These are phyloP conservation scores for Populus nigra DNA, from an alignment of 345 rosid genomes.

Conservation along the genomic window DNA sequence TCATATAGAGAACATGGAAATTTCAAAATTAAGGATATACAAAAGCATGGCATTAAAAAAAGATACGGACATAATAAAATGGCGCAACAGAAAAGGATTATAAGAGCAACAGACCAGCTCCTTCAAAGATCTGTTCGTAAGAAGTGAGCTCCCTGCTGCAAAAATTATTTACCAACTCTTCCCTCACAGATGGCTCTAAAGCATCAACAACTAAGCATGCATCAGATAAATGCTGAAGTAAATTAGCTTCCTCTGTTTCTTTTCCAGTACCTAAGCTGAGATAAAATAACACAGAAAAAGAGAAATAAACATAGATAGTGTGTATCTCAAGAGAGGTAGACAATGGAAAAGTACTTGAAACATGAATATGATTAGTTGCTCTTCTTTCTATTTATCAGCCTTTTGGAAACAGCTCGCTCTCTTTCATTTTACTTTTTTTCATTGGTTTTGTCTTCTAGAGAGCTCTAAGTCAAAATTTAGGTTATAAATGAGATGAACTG, in stretches of 20 bases:
- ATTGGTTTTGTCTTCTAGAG: background rate
- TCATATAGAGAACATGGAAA: background rate
- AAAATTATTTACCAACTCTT: slow-evolving; percentile 95
- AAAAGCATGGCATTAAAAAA: background rate
- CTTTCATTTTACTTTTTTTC: background rate
- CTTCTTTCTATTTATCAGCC: background rate
- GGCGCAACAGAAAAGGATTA: background rate
- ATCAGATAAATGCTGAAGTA: slow-evolving; percentile 87
- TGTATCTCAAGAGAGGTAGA: background rate
- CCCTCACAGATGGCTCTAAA: slow-evolving; percentile 96
- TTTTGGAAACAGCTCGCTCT: background rate
- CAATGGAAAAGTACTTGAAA: background rate
- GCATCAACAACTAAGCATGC: slow-evolving; percentile 98
- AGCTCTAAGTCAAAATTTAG: background rate
- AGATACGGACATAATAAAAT: background rate
- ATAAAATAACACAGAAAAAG: slow-evolving; percentile 22
- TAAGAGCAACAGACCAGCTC: slow-evolving; percentile 69
- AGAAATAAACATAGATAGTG: background rate
- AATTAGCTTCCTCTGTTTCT: slow-evolving; percentile 82
- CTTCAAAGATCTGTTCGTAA: slow-evolving; percentile 96
- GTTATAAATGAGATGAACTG: background rate
- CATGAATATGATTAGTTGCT: background rate
- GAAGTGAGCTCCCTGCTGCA: slow-evolving; percentile 98
- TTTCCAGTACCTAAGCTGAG: slow-evolving; percentile 98
- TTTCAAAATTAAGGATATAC: slow-evolving; percentile 17